Evolutionary conservation across 2,329 filamentous ascomycete genomes (phyloP).

Genomic region (Aspergillus felis): DNA sequence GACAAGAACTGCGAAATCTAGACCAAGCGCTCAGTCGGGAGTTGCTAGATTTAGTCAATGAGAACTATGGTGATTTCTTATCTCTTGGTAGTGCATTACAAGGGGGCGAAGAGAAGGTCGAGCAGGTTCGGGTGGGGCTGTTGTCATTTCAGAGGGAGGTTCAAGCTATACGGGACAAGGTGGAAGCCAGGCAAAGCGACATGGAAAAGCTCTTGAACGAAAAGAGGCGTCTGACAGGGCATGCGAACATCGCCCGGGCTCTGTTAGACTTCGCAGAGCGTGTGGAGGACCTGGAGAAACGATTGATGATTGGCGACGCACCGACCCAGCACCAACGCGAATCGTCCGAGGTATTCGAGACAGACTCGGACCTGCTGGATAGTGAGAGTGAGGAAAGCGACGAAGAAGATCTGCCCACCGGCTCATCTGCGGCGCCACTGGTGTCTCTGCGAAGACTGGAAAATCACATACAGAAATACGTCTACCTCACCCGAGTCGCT

Average conservation of each 20-base stretch:
- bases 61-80: constrained; percentile 89
- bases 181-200: constrained; percentile 61
- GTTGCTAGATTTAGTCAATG: constrained; percentile 89
- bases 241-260: constrained; percentile 59
- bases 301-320: constrained; percentile 60
- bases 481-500: constrained; percentile 51
- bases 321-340: constrained; percentile 15
- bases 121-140: constrained; percentile 82
- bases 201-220: constrained; percentile 62
- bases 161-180: constrained; percentile 64
- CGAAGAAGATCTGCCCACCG: constrained; percentile 39
- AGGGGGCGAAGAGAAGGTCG: constrained; percentile 86
- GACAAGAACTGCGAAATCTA: constrained; percentile 76
- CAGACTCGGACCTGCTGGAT: constrained; percentile 33
- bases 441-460: constrained; percentile 47
- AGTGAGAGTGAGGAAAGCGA: constrained; percentile 34
- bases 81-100: constrained; percentile 74
- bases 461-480: constrained; percentile 56
- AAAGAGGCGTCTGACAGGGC: constrained; percentile 58
- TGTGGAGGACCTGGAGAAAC: constrained; percentile 61
- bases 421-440: constrained; percentile 27
- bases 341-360: constrained; percentile 22
- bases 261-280: constrained; percentile 44
- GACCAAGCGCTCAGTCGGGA: constrained; percentile 77
- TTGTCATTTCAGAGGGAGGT: constrained; percentile 82